Base-by-base conservation (phyloP, 768 basidiomycete genomes). In the Podaxis sp. region DNA sequence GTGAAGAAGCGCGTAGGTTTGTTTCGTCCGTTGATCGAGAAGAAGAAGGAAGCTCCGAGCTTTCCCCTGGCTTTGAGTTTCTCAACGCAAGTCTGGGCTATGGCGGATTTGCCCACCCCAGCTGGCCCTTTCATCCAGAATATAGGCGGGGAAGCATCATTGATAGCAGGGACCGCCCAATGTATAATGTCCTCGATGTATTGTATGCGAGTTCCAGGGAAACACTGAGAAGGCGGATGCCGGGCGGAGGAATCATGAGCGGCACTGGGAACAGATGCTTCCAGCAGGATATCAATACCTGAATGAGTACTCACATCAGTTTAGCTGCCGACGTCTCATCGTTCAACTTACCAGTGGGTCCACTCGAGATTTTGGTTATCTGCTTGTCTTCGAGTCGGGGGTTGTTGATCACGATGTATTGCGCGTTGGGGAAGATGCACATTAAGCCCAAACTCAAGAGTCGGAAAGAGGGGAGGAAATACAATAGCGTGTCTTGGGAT, bases 351-450 rank as follows among this genome's bases (percentile, higher is more conserved):
- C 42, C 42, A 44, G 15, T 44, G 2, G 42, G 42, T 17, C 15
- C 13, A 5, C 15, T 44, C 42, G 17, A 44, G 33, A 33, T 33
- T 9, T 19, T 44, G 13, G 12, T 44, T 44, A 19, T 15, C 42
- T 13, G 42, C n/a, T 44, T 19, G n/a, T 44, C 42, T 15, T 13
- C n/a, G 7, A 44, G n/a, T 36, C 57, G 30, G 40, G 54, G 4
- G 39, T 52, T 7, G 38, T 64, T 15, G 51, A 40, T 42, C 24
- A 48, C 49, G 64, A 64, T 46, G 56, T 64, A 53, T 30, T 64
- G 19, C 53, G 61, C 46, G 52, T 42, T 19, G 52, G 52, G 11
- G 59, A 64, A 42, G 33, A 44, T 15, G n/a, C 7, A 38, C 59
- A 64, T 22, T 33, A 44, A 9, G 8, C 33, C 33, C 17, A 58